phyloP scores from a whole-genome alignment of 495 filamentous ascomycete genomes.

The Physcia stellaris region DNA sequence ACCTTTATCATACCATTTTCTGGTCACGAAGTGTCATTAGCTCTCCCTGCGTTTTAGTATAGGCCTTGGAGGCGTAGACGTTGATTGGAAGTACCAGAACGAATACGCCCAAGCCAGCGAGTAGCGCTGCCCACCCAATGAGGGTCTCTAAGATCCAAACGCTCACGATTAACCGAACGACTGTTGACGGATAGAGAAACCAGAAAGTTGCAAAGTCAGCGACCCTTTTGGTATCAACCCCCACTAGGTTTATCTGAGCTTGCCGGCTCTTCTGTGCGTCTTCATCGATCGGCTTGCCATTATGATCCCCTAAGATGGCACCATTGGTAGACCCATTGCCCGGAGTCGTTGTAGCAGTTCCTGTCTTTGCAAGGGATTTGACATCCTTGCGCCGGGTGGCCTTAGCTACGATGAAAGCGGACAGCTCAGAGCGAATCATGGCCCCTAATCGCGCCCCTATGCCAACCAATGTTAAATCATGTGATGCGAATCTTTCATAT shows the following conservation, averaged over 20 bases:
- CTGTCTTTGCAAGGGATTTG: conserved; percentile 37
- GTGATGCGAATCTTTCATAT: too few relatives aligned
- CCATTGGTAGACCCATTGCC: not conserved
- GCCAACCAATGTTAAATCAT: too few relatives aligned
- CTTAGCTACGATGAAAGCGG: conserved; percentile 63
- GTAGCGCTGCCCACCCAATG: conserved; percentile 57
- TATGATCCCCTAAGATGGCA: too few relatives aligned
- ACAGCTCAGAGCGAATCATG: conserved; percentile 54
- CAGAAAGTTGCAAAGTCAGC: conserved; percentile 55
- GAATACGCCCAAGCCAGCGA: conserved; percentile 54
- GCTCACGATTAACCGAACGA: conserved; percentile 50
- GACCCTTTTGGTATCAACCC: conserved; percentile 62
- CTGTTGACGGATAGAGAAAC: conserved; percentile 43
- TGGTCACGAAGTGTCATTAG: conserved; percentile 71
- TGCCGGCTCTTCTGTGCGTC: conserved; percentile 53
- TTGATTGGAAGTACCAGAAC: conserved; percentile 55
- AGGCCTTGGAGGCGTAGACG: conserved; percentile 51
- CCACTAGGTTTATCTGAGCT: conserved; percentile 66
- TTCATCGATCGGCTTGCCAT: conserved; percentile 29
- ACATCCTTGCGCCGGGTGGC: conserved; percentile 69
- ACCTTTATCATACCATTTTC: too few relatives aligned
- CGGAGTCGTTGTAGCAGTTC: conserved; percentile 9
- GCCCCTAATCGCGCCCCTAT: conserved; percentile 46
- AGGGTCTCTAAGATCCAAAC: conserved; percentile 51
- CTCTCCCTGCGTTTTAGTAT: conserved; percentile 48